These are phyloP conservation scores for Trypanosoma lewisi DNA, from an alignment of 208 protist species.

Conservation along the genomic window DNA sequence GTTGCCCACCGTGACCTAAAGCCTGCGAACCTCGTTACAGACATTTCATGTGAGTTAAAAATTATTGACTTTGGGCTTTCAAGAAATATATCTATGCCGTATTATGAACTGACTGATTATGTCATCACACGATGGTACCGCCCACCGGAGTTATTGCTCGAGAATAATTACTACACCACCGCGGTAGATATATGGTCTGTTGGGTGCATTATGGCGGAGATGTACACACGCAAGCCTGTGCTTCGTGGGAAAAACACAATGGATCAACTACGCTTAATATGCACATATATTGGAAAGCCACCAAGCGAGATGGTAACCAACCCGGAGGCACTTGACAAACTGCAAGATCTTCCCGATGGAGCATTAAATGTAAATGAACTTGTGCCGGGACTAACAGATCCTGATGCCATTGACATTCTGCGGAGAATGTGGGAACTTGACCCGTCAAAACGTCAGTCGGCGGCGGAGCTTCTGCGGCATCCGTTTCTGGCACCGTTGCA, in stretches of 20 bases:
- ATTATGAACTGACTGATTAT: slow-evolving; percentile 84
- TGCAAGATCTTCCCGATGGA: slow-evolving; percentile 71
- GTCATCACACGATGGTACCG: slow-evolving; percentile 96
- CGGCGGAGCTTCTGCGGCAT: slow-evolving; percentile 79
- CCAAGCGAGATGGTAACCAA: slow-evolving; percentile 85
- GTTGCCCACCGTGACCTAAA: slow-evolving; percentile 91
- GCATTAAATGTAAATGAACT: slow-evolving; percentile 64
- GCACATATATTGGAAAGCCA: slow-evolving; percentile 92
- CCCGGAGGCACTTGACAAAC: slow-evolving; percentile 75
- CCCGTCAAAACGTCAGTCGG: slow-evolving; percentile 71
- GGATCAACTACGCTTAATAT: slow-evolving; percentile 92
- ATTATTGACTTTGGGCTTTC: slow-evolving; percentile 93
- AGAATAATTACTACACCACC: slow-evolving; percentile 83
- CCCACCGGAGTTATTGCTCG: slow-evolving; percentile 92
- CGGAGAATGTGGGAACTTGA: slow-evolving; percentile 76
- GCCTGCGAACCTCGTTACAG: slow-evolving; percentile 87
- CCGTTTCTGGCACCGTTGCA: slow-evolving; percentile 80
- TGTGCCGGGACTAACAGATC: slow-evolving; percentile 64
- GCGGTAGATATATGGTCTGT: slow-evolving; percentile 93
- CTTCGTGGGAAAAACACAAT: slow-evolving; percentile 90
- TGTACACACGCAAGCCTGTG: slow-evolving; percentile 91
- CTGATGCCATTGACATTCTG: slow-evolving; percentile 77
- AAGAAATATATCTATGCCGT: slow-evolving; percentile 77
- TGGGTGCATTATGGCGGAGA: slow-evolving; percentile 96
- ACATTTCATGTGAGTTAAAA: slow-evolving; percentile 85